Evolutionary conservation across 2,329 filamentous ascomycete genomes (phyloP), one percentile per base, ranked within the genome.

Genomic region (Proliferodiscus dingleyae): DNA sequence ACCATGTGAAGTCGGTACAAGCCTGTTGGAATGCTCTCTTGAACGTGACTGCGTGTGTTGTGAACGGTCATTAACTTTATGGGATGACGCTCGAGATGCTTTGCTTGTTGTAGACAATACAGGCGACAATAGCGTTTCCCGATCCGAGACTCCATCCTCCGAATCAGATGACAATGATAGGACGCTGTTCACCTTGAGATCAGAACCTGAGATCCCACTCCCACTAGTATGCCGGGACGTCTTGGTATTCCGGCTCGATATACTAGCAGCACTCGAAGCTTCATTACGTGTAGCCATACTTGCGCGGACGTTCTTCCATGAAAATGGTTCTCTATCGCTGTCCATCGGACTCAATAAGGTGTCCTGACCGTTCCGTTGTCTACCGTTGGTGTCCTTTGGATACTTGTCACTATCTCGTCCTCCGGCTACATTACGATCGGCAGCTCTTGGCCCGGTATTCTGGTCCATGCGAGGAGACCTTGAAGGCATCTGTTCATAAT

Each of bases 141-240:
- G 21, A 26, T 55, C 58, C 10, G 46, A 55, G 29, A 43, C 30
- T 8, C 59, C 57, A 7, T 45, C 54, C 37, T 63, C 61, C 11
- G 59, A 61, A 42, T 61, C 61, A 21, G 61, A 63, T 7, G 60
- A 64, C 16, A 64, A 47, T 21, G 61, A 63, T 16, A 64, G 40
- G 8, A 64, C 57, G 33, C 62, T 64, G 19, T 57, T 59, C 18
- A 61, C 46, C 36, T 59, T 55, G 13, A 64, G 46, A 38, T 64
- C 55, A 19, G 57, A 52, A 46, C 50, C 55, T 1, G 60, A 62
- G 16, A 61, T 50, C 3, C 51, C 49, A 46, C 62, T 64, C 21
- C 37, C 34, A 38, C 48, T 55, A 3, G 59, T 62, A 22, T 53
- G 54, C 19, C 53, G 53, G 6, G 61, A 64, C 11, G 58, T 55